Conservation (phyloP, 345 rosid genomes). For the Corchorus capsularis region DNA sequence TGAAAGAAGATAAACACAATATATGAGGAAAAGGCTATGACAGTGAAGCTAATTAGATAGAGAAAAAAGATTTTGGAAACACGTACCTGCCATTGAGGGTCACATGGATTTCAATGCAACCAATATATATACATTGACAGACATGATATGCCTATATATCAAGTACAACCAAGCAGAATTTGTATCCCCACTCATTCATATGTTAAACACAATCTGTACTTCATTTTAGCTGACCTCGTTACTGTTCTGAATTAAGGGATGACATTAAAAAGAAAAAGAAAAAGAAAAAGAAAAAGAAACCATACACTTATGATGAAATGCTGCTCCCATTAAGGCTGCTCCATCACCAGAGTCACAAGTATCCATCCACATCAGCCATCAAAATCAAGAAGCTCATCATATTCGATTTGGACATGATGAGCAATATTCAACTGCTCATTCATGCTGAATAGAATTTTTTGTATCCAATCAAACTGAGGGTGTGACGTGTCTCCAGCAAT, state of each 20-base stretch:
- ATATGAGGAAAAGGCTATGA: not conserved
- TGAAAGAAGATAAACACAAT: not conserved
- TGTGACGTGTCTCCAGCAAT: constrained; percentile 54
- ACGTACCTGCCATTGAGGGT: not conserved
- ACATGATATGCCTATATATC: not conserved
- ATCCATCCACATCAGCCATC: not conserved
- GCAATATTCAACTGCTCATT: constrained; percentile 38
- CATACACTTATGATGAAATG: not conserved
- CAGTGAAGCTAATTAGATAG: not conserved
- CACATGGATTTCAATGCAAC: not conserved
- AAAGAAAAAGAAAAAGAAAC: not conserved
- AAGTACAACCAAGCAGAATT: not conserved
- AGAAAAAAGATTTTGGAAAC: not conserved
- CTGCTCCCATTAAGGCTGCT: not conserved
- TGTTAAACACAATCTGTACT: not conserved
- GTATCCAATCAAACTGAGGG: constrained; percentile 41
- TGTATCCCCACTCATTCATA: not conserved
- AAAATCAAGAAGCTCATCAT: constrained; percentile 9
- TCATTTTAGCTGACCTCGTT: not conserved
- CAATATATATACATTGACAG: not conserved
- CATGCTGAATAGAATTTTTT: constrained; percentile 40
- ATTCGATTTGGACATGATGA: constrained; percentile 21
- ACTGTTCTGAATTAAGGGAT: not conserved
- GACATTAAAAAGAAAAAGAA: not conserved
- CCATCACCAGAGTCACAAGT: not conserved